Conservation (phyloP, 129 eudicot genomes). For the Arctium lappa region DNA sequence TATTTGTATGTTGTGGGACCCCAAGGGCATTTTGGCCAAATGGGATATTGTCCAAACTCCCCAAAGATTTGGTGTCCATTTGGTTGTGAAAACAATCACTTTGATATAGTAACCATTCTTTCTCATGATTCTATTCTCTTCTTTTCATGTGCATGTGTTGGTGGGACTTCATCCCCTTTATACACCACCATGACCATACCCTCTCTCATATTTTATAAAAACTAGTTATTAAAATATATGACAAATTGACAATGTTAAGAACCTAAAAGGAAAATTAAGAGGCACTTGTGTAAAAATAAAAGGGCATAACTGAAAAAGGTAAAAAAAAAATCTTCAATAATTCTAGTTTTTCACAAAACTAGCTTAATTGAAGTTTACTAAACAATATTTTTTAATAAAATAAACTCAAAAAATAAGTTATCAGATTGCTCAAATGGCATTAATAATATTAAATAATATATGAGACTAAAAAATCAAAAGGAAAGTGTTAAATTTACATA, state of each 20-base stretch:
- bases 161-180: slow-evolving; percentile 31
- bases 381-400: too few relatives aligned
- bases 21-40: slow-evolving; percentile 10
- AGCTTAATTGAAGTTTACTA: too few relatives aligned
- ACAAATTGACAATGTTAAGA: too few relatives aligned
- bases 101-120: slow-evolving; percentile 28
- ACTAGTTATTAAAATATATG: not conserved
- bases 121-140: slow-evolving; percentile 27
- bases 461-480: not conserved
- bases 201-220: not conserved
- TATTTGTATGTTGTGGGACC: slow-evolving; percentile 6
- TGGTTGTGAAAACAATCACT: slow-evolving; percentile 34
- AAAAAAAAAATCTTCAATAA: too few relatives aligned
- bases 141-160: slow-evolving; percentile 35
- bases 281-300: too few relatives aligned
- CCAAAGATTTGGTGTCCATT: slow-evolving; percentile 35
- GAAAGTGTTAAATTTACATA: not conserved
- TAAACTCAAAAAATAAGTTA: too few relatives aligned
- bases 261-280: too few relatives aligned
- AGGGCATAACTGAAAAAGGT: too few relatives aligned
- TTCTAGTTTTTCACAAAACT: too few relatives aligned
- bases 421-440: too few relatives aligned
- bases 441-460: too few relatives aligned
- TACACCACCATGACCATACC: slow-evolving; percentile 5
- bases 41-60: slow-evolving; percentile 9